Base-by-base conservation (phyloP, 805 yeast species). In the Starmerella bombicola region DNA sequence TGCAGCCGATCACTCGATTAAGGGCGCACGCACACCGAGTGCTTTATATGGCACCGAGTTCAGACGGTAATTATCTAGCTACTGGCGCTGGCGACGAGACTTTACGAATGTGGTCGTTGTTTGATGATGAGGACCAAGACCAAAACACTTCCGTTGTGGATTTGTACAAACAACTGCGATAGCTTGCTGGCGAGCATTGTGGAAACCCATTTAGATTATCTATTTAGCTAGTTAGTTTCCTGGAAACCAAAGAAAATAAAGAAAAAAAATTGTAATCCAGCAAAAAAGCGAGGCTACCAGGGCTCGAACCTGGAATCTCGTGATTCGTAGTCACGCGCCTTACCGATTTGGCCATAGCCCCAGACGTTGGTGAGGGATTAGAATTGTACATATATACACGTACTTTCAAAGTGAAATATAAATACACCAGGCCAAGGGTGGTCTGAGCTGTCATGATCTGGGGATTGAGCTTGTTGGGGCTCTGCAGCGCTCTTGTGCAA, bases 31-130 rank as follows among this genome's bases (percentile, higher is more conserved):
- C 95, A 1, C 83, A 80, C 56, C 69, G 98, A 47, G 97, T 91
- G 10, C 65, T 91, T 37, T 91, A 91, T 58, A 66, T 91, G 51
- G 74, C 95, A 4, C 68, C 88, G 63, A 80, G 94, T 16, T 95
- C 96, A 0, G 97, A 91, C 62, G 98, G 98, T 0, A 85, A 83
- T 47, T 85, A 96, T 0, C 80, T 91, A 12, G 98, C 88, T 2
- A 86, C 98, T 0, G 98, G 98, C 2, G 96, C 98, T 1, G 98
- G 97, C 4, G 98, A 91, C 62, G 98, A 91, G 60, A 91, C 98
- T 0, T 64, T 91, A 42, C 62, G 98, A 48, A 83, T 91, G 57
- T 91, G 98, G 98, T 85, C 84, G 52, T 80, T 86, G 1, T 91
- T 86, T 63, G 94, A 83, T 45, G 82, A 79, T 57, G 76, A 72